Evolutionary conservation across 2,329 filamentous ascomycete genomes (phyloP), one percentile per base, ranked within the genome.

Genomic region (Alternaria sp.): DNA sequence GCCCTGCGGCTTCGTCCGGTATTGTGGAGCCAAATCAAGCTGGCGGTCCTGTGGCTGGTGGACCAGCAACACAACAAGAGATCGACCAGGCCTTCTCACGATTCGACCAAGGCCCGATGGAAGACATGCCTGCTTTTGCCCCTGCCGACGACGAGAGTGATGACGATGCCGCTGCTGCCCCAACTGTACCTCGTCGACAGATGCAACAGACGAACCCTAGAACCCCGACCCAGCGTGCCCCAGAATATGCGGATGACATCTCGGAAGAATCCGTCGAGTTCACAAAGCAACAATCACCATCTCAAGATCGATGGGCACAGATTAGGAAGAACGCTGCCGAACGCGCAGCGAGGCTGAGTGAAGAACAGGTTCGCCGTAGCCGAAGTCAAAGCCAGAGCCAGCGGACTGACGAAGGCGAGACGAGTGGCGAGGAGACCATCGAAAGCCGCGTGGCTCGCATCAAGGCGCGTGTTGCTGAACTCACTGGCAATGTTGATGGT

Each of bases 371-470:
- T 67, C 85, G 85, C 40, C 84, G 84, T 45, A 86, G 82, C 44
- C 83, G 87, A 67, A 83, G 81, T 59, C 83, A 87, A 69, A 83
- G 81, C 63, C 77, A 80, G 58, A 80, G 86, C 82, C 72, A 84
- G 8, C 88, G 89, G 59, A 88, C 85, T 18, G 92, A 94, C 64
- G 93, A 95, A 72, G 88, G 87, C n/a, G 93, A 97, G 70, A 95
- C 92, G n/a, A 97, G 92, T 74, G 93, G 92, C 57, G 94, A 98
- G 85, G 94, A 97, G 85, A 95, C 94, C 36, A 98, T 98, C 73
- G 95, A 99, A 80, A 94, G 93, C 50, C 92, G 95, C 68, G 95
- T 98, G 61, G 95, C 95, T 50, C 92, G 95, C 65, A 99, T 99
- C 86, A 98, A 97, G 82, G 95, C 95, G 62, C 90, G 95, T 64